Percentiles rank a stretch among this genome's conserved stretches.
Conservation (phyloP, 1,284 basidiomycete species). For the Leccinum griseonigrum region DNA sequence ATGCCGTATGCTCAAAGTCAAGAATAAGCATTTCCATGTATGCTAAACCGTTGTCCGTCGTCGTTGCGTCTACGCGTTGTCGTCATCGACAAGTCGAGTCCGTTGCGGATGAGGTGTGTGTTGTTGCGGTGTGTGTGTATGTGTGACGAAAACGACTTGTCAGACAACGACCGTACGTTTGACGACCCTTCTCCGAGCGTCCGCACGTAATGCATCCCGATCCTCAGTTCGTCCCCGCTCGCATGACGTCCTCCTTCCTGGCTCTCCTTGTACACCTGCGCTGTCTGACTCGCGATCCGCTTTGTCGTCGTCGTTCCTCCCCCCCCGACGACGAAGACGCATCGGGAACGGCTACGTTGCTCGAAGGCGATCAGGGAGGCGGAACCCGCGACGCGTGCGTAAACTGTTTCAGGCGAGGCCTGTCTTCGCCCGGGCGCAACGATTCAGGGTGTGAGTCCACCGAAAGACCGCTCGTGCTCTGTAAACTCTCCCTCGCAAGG, state of each 20-base stretch:
- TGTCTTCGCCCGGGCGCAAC: conserved; percentile 31
- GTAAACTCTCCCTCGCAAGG: conserved; percentile 32
- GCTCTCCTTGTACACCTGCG: conserved; percentile 47
- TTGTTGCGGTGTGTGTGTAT: too few species aligned
- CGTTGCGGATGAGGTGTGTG: too few species aligned
- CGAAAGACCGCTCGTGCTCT: conserved; percentile 37
- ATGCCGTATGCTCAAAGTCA: conserved; percentile 61
- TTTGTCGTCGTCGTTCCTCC: conserved; percentile 23
- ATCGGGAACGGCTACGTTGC: conserved; percentile 27
- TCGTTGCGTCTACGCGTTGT: too few species aligned
- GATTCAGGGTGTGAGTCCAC: conserved; percentile 33
- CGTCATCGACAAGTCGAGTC: too few species aligned
- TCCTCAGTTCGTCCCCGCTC: conserved; percentile 57
- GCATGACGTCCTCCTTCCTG: conserved; percentile 30
- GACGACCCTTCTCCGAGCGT: conserved; percentile 58
- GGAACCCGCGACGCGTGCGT: conserved; percentile 68
- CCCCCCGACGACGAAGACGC: background rate
- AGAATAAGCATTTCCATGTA: conserved; percentile 61
- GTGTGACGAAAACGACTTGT: conserved; percentile 51
- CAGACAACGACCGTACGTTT: conserved; percentile 40
- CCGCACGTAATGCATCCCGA: conserved; percentile 68
- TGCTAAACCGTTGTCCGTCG: conserved; percentile 35
- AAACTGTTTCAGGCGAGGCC: conserved; percentile 71
- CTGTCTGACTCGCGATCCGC: conserved; percentile 64
- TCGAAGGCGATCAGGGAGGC: conserved; percentile 44